Evolutionary conservation across 2,329 filamentous ascomycete genomes (phyloP).

Genomic region (Apiospora malaysiana): DNA sequence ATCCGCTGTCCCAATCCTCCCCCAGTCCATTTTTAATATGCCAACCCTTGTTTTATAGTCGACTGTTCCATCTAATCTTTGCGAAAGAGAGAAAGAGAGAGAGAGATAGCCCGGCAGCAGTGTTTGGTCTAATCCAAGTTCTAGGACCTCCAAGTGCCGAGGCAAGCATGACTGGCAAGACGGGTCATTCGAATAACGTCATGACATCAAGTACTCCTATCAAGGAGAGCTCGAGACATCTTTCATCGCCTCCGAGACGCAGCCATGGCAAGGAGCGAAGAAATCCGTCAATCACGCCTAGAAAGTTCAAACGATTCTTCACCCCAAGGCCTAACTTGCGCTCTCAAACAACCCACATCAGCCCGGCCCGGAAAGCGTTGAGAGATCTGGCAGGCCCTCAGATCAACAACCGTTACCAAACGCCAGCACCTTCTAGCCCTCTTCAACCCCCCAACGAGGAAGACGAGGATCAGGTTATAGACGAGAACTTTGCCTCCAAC

Average conservation of each 20-base stretch:
- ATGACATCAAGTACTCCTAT: constrained; percentile 22
- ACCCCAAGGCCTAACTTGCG: constrained; percentile 53
- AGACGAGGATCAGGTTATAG: constrained; percentile 32
- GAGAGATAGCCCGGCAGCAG: not conserved
- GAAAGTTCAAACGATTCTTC: constrained; percentile 61
- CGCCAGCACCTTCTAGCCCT: constrained; percentile 46
- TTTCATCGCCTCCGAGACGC: constrained; percentile 34
- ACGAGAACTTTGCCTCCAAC: constrained; percentile 30
- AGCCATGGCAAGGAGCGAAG: constrained; percentile 51
- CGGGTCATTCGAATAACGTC: not conserved
- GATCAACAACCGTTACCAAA: constrained; percentile 49
- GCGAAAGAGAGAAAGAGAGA: constrained; percentile 1
- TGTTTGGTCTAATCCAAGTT: not conserved
- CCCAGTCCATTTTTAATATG: constrained; percentile 8
- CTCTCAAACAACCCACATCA: constrained; percentile 37
- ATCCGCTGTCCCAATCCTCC: not conserved
- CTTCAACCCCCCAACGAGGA: constrained; percentile 42
- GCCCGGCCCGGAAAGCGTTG: constrained; percentile 47
- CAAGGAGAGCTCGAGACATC: constrained; percentile 30
- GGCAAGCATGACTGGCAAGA: not conserved
- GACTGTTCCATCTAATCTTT: not conserved
- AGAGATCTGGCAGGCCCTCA: constrained; percentile 47
- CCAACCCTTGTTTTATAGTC: constrained; percentile 14
- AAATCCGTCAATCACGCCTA: constrained; percentile 58
- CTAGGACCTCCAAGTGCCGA: not conserved